These are phyloP conservation scores for Lolium multiflorum DNA, from an alignment of 176 grass and related monocot genomes.

Conservation along the genomic window DNA sequence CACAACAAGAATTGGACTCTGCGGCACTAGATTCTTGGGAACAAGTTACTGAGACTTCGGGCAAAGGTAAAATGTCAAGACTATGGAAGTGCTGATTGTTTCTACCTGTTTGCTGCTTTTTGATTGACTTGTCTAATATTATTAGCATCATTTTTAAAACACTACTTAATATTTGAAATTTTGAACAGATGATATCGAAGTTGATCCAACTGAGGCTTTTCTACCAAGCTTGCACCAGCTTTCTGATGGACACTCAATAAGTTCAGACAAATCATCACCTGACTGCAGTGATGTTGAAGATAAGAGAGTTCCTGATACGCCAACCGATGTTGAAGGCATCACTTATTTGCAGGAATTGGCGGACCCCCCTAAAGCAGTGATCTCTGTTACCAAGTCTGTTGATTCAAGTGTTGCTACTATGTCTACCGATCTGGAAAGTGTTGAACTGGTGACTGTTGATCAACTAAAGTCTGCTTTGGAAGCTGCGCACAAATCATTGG, in stretches of 20 bases:
- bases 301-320: conserved; percentile 49
- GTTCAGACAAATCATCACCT: conserved; percentile 37
- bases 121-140: conserved; percentile 27
- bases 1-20: conserved; percentile 43
- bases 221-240: conserved; percentile 39
- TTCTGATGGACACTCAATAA: conserved; percentile 45
- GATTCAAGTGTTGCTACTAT: conserved; percentile 62
- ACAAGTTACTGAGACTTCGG: conserved; percentile 35
- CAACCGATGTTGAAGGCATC: conserved; percentile 51
- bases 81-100: neutral
- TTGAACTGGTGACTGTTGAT: conserved; percentile 59
- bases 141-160: neutral
- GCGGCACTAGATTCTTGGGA: conserved; percentile 26
- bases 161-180: conserved; percentile 15
- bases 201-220: conserved; percentile 38
- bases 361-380: conserved; percentile 53
- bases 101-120: conserved; percentile 4
- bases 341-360: conserved; percentile 54
- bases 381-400: conserved; percentile 58
- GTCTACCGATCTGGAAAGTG: conserved; percentile 57
- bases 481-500: conserved; percentile 68
- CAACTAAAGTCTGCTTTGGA: conserved; percentile 76
- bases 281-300: conserved; percentile 54
- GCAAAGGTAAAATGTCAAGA: conserved; percentile 44
- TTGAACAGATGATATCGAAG: conserved; percentile 53